Evolutionary conservation across 495 filamentous ascomycete species (phyloP).

Genomic region (Podospora anserina): DNA sequence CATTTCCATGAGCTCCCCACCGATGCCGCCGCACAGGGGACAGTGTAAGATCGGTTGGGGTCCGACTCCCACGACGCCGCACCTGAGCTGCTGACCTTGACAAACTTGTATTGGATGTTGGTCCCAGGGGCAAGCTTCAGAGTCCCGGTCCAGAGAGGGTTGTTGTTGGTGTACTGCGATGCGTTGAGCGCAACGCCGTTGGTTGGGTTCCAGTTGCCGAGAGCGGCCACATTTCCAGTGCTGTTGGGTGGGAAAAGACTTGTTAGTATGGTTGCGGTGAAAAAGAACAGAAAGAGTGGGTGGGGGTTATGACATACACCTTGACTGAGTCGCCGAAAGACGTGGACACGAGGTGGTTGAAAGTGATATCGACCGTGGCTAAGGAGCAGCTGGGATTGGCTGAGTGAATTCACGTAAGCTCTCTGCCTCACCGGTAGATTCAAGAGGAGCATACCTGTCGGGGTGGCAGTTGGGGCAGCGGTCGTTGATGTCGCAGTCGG

Average conservation of each 20-base stretch:
- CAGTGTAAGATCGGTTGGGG: constrained; percentile 58
- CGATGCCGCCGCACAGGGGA: constrained; percentile 41
- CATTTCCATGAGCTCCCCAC: constrained; percentile 20
- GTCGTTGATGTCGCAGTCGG: constrained; percentile 7
- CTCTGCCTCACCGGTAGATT: neutral
- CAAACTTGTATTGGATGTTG: constrained; percentile 64
- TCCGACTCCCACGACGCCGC: constrained; percentile 61
- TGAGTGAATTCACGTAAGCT: neutral
- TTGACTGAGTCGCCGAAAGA: constrained; percentile 56
- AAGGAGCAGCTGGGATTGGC: constrained; percentile 34
- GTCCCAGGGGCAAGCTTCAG: constrained; percentile 50
- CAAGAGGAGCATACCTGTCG: neutral
- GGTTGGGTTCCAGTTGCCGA: constrained; percentile 56
- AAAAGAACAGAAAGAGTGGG: neutral
- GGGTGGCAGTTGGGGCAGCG: constrained; percentile 5
- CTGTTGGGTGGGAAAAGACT: constrained; percentile 10
- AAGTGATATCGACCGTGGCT: constrained; percentile 54
- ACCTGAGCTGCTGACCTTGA: constrained; percentile 56
- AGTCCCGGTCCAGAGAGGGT: constrained; percentile 57
- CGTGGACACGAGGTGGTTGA: constrained; percentile 55
- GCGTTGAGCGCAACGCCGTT: constrained; percentile 53
- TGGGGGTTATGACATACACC: constrained; percentile 32
- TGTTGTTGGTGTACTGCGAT: constrained; percentile 51
- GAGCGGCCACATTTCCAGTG: constrained; percentile 50
- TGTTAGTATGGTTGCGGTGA: neutral